Conservation (phyloP, 495 filamentous ascomycete species). For the Penicillium tannophilum region DNA sequence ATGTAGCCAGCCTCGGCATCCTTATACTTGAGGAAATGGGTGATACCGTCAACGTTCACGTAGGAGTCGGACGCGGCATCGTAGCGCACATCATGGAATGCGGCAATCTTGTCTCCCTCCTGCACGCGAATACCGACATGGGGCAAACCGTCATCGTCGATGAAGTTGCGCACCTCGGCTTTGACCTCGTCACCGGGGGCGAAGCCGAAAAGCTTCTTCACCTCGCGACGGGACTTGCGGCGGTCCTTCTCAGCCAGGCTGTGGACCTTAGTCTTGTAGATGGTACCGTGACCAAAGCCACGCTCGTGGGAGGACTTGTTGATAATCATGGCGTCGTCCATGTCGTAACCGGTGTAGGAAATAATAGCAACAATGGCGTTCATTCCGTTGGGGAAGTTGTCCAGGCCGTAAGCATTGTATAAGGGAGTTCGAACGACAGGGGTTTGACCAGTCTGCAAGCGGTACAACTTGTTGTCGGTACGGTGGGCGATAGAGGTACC, state of each 20-base stretch:
- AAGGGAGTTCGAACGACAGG: conserved; percentile 89
- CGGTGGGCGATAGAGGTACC: conserved; percentile 83
- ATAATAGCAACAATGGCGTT: conserved; percentile 98
- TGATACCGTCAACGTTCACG: conserved; percentile 76
- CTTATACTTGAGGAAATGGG: conserved; percentile 88
- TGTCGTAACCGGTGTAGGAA: conserved; percentile 98
- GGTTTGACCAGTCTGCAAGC: conserved; percentile 92
- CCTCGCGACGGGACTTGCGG: conserved; percentile 53
- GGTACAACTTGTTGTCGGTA: conserved; percentile 96
- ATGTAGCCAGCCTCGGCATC: conserved; percentile 83
- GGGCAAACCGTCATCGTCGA: conserved; percentile 88
- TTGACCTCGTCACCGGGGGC: conserved; percentile 69
- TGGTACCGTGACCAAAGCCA: conserved; percentile 93
- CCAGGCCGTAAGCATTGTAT: conserved; percentile 93
- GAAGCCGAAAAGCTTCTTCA: conserved; percentile 82
- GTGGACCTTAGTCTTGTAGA: conserved; percentile 96
- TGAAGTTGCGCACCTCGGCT: conserved; percentile 61
- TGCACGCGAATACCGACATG: conserved; percentile 71
- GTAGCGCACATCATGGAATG: conserved; percentile 82
- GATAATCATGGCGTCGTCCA: conserved; percentile 99
- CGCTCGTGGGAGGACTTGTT: conserved; percentile 98
- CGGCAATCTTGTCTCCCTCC: conserved; percentile 82
- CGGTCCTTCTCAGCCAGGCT: conserved; percentile 72
- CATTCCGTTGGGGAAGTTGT: conserved; percentile 98
- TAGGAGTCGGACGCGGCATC: conserved; percentile 62